These are phyloP conservation scores for Xylaria hypoxylon DNA, from an alignment of 2,329 filamentous ascomycete species.

Conservation along the genomic window DNA sequence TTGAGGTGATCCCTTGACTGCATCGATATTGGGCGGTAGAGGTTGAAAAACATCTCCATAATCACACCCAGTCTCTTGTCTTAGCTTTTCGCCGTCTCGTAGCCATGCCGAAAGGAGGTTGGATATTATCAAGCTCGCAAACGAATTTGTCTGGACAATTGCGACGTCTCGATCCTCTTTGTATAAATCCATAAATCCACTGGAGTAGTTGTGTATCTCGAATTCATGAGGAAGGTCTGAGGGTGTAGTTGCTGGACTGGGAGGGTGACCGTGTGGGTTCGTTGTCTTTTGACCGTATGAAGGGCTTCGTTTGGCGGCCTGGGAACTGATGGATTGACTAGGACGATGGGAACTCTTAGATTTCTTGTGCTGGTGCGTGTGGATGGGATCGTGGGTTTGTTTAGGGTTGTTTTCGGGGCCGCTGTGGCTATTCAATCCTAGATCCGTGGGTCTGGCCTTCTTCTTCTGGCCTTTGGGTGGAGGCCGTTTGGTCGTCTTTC, in stretches of 20 bases:
- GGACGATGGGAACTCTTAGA: constrained; percentile 83
- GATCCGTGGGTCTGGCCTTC: constrained; percentile 78
- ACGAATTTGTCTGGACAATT: constrained; percentile 78
- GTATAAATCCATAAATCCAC: constrained; percentile 80
- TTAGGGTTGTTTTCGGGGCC: constrained; percentile 68
- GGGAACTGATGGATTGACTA: constrained; percentile 79
- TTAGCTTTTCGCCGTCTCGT: constrained; percentile 76
- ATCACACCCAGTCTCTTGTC: constrained; percentile 73
- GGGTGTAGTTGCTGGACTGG: constrained; percentile 82
- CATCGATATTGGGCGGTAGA: constrained; percentile 58
- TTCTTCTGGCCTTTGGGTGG: constrained; percentile 88
- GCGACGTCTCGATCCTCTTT: constrained; percentile 68
- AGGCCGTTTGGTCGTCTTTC: constrained; percentile 71
- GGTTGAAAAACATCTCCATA: constrained; percentile 75
- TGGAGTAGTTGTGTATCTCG: constrained; percentile 76
- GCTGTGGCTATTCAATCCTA: constrained; percentile 75
- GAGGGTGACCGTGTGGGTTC: constrained; percentile 67
- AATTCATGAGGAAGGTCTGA: constrained; percentile 73
- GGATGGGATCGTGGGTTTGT: constrained; percentile 58
- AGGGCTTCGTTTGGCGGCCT: constrained; percentile 73
- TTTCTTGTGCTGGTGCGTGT: constrained; percentile 76
- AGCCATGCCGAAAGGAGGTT: constrained; percentile 83
- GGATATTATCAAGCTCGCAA: constrained; percentile 79
- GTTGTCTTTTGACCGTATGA: constrained; percentile 72
- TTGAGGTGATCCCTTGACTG: constrained; percentile 57